phyloP scores from a whole-genome alignment of 2,329 filamentous ascomycete genomes.

The Pyrenochaeta sp. region DNA sequence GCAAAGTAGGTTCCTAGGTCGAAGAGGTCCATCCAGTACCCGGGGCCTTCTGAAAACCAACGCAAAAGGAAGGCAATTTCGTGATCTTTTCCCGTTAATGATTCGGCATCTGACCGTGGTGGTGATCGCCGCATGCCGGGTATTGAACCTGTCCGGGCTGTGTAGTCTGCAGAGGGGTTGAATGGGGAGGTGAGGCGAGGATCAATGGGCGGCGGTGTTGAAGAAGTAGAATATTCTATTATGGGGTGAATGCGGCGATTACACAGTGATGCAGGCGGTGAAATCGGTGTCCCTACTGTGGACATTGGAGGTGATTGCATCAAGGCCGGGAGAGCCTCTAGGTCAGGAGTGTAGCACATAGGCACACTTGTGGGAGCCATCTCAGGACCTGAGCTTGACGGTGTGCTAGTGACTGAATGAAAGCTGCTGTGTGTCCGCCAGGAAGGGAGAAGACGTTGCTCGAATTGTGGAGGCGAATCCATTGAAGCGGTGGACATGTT shows the following conservation, averaged over 20 bases:
- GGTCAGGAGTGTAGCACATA: conserved; percentile 37
- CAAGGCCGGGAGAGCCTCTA: conserved; percentile 35
- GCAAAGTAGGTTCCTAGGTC: conserved; percentile 67
- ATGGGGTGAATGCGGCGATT: conserved; percentile 64
- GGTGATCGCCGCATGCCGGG: conserved; percentile 33
- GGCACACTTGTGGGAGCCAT: conserved; percentile 56
- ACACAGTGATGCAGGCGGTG: conserved; percentile 54
- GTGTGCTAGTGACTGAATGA: conserved; percentile 39
- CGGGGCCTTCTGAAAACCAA: conserved; percentile 67
- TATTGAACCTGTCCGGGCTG: conserved; percentile 34
- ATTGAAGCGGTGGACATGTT: conserved; percentile 39
- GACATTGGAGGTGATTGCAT: conserved; percentile 43
- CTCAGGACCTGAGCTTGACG: conserved; percentile 60
- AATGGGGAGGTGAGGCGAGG: conserved; percentile 43
- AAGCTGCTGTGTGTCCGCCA: conserved; percentile 38
- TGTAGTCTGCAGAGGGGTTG: conserved; percentile 31
- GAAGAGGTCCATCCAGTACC: conserved; percentile 67
- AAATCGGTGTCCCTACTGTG: conserved; percentile 42
- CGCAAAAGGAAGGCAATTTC: conserved; percentile 67
- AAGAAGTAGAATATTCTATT: conserved; percentile 44
- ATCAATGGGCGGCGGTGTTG: conserved; percentile 45
- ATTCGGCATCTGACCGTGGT: conserved; percentile 27
- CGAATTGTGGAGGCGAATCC: conserved; percentile 42
- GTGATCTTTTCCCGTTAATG: conserved; percentile 53
- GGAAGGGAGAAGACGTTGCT: conserved; percentile 30